A percentile compares a stretch with the other conserved stretches of the same genome.
Evolutionary conservation across 495 filamentous ascomycete genomes (phyloP).

Genomic region (Tuber calosporum): DNA sequence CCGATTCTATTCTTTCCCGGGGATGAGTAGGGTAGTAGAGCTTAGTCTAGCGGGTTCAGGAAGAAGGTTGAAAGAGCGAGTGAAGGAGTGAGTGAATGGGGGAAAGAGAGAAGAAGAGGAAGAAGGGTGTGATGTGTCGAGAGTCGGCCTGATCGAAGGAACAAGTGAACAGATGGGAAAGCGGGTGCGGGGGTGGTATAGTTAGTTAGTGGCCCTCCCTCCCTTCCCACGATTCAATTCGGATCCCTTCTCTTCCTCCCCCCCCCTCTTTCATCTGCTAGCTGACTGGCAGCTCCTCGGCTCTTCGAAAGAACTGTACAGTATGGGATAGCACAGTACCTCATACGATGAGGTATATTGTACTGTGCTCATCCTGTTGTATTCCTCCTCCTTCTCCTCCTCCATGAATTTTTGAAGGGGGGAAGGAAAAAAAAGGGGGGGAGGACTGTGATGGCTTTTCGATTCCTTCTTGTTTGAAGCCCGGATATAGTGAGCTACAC

Average conservation of each 20-base stretch:
- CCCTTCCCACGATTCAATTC: neutral
- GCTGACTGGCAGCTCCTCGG: neutral
- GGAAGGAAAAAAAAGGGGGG: too few species aligned
- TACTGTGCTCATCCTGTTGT: neutral
- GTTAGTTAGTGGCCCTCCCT: neutral
- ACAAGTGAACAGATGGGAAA: neutral
- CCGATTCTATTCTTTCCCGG: neutral
- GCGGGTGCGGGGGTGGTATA: neutral
- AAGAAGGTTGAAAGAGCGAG: neutral
- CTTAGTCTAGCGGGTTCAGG: neutral
- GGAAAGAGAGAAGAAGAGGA: neutral
- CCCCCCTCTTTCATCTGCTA: neutral
- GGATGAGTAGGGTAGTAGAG: neutral
- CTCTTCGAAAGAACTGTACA: neutral
- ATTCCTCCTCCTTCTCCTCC: neutral
- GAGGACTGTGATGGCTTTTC: too few species aligned
- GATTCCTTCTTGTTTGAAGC: too few species aligned
- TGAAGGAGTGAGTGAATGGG: neutral
- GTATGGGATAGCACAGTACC: neutral
- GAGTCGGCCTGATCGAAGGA: neutral
- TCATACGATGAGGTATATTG: neutral
- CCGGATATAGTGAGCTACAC: neutral
- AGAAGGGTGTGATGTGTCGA: neutral
- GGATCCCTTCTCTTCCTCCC: neutral
- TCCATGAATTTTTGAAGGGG: too few species aligned